A percentile compares a stretch with the other conserved stretches of the same genome.
Evolutionary conservation across 805 yeast species (phyloP).

Genomic region (Torulaspora indica): DNA sequence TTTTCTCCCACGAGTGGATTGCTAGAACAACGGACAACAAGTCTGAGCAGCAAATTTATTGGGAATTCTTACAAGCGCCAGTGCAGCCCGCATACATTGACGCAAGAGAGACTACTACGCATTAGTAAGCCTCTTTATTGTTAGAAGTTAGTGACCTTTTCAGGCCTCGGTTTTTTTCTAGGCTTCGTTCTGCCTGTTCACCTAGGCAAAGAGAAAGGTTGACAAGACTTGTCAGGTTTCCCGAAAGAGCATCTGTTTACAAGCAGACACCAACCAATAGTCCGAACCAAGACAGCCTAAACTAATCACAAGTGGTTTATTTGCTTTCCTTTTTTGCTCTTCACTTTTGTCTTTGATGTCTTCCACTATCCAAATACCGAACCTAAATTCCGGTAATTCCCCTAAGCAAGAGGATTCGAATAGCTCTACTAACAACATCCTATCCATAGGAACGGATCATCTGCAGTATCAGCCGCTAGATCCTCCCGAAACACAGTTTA

Average conservation of each 20-base stretch:
- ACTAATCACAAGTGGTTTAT: neutral
- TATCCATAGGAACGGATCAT: conserved; percentile 21
- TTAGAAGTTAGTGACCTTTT: neutral
- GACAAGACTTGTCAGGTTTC: neutral
- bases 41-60: neutral
- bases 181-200: neutral
- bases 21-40: neutral
- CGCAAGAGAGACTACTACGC: neutral
- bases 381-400: conserved; percentile 18
- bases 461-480: conserved; percentile 28
- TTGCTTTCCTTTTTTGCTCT: neutral
- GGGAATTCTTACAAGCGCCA: neutral
- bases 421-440: conserved; percentile 16
- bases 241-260: neutral
- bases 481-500: conserved; percentile 17
- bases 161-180: neutral
- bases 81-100: neutral
- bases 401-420: conserved; percentile 23
- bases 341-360: conserved; percentile 10
- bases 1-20: neutral
- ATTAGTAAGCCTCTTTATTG: neutral
- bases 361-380: conserved; percentile 21
- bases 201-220: neutral
- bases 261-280: neutral
- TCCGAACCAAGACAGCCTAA: too few relatives aligned